phyloP scores from a whole-genome alignment of 2,329 filamentous ascomycete genomes.

The Colletotrichum nymphaeae region DNA sequence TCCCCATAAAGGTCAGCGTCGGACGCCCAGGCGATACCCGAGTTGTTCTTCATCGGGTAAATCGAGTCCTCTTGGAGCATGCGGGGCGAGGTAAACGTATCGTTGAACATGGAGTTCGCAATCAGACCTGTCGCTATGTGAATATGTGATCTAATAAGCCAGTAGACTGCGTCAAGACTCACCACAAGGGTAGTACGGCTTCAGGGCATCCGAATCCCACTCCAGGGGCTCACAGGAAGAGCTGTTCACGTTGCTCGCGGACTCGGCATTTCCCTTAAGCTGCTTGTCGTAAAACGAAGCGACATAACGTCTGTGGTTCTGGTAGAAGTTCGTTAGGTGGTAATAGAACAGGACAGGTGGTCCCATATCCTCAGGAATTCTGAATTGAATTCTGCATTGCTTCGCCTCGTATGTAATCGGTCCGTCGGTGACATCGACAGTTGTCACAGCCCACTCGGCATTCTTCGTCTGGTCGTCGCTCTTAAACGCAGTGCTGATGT shows the following conservation, averaged over 20 bases:
- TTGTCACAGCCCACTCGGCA: conserved; percentile 55
- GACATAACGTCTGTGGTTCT: conserved; percentile 97
- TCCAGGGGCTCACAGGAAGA: conserved; percentile 83
- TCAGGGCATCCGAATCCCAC: conserved; percentile 60
- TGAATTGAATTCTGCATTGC: conserved; percentile 81
- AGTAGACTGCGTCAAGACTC: background rate
- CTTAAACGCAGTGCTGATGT: conserved; percentile 80
- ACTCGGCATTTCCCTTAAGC: conserved; percentile 76
- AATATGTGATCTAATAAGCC: background rate
- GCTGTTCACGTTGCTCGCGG: conserved; percentile 68
- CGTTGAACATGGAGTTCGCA: conserved; percentile 97
- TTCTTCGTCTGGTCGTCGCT: conserved; percentile 53
- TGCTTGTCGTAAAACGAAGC: conserved; percentile 88
- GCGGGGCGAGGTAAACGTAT: conserved; percentile 79
- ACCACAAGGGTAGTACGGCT: conserved; percentile 90
- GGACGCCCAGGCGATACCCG: conserved; percentile 85
- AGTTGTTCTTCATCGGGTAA: conserved; percentile 82
- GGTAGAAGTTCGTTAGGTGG: conserved; percentile 96
- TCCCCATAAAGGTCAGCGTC: conserved; percentile 83
- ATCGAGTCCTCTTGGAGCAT: conserved; percentile 59
- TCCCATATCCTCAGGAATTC: conserved; percentile 80
- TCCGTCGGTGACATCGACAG: conserved; percentile 52
- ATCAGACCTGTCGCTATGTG: conserved; percentile 69
- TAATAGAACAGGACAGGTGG: conserved; percentile 95
- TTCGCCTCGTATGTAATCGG: conserved; percentile 50